These are phyloP conservation scores for Pseudofabraea citricarpa DNA, from an alignment of 2,329 filamentous ascomycete genomes.

Conservation along the genomic window DNA sequence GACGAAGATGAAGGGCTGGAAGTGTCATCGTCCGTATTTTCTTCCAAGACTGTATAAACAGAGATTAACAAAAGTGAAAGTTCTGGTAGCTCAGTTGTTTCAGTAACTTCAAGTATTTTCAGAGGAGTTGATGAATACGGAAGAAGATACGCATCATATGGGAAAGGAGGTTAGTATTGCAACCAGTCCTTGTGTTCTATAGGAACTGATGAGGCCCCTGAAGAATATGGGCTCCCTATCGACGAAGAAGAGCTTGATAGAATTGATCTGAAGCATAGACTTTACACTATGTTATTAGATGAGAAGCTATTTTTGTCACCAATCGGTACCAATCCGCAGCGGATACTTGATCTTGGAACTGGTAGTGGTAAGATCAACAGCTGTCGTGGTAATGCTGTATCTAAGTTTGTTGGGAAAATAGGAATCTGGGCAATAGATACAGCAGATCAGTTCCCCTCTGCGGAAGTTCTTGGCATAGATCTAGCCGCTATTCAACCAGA, in stretches of 20 bases:
- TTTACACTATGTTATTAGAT: slow-evolving; percentile 1
- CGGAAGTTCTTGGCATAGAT: slow-evolving; percentile 8
- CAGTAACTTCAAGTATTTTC: too few relatives aligned
- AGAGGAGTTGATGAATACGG: too few relatives aligned
- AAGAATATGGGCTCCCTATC: slow-evolving; percentile 8
- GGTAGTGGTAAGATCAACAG: slow-evolving; percentile 6
- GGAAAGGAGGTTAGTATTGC: too few relatives aligned
- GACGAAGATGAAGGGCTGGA: too few relatives aligned
- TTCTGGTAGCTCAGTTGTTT: too few relatives aligned
- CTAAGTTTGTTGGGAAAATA: neutral
- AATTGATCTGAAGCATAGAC: slow-evolving; percentile 9
- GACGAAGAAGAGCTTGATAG: slow-evolving; percentile 8
- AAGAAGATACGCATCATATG: too few relatives aligned
- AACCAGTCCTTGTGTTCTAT: too few relatives aligned
- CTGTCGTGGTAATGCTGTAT: neutral
- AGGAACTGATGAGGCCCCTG: too few relatives aligned
- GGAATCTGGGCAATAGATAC: slow-evolving; percentile 10
- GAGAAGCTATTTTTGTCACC: slow-evolving; percentile 5
- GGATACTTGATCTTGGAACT: slow-evolving; percentile 9
- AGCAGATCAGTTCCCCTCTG: slow-evolving; percentile 7
- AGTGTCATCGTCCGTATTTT: too few relatives aligned
- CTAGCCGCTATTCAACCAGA: slow-evolving; percentile 8
- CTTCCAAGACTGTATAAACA: too few relatives aligned
- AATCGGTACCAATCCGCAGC: slow-evolving; percentile 5
- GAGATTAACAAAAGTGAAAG: too few relatives aligned